A percentile compares a stretch with the other conserved stretches of the same genome.
phyloP scores from a whole-genome alignment of 2,329 filamentous ascomycete genomes.

The Emmonsiellopsis sp. region DNA sequence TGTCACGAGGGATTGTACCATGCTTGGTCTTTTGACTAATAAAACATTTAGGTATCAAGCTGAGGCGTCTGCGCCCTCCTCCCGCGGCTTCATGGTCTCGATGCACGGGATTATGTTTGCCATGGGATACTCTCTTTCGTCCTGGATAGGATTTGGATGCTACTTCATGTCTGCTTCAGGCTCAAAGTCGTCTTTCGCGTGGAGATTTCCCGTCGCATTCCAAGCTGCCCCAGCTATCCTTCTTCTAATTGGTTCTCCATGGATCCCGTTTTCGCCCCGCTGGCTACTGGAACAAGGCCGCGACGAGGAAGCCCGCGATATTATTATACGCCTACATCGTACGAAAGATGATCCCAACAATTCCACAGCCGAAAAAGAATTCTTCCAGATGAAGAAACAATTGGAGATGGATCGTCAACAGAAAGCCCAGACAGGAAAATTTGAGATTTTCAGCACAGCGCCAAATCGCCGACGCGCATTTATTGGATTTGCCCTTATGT shows the following conservation, averaged over 20 bases:
- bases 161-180: conserved; percentile 27
- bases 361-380: conserved; percentile 29
- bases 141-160: conserved; percentile 35
- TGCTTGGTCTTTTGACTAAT: background rate
- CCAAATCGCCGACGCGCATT: conserved; percentile 33
- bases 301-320: conserved; percentile 30
- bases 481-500: conserved; percentile 34
- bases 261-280: conserved; percentile 35
- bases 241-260: conserved; percentile 29
- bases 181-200: conserved; percentile 29
- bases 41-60: conserved; percentile 21
- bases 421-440: conserved; percentile 21
- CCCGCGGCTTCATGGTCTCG: conserved; percentile 32
- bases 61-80: conserved; percentile 31
- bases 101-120: conserved; percentile 36
- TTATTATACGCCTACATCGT: conserved; percentile 37
- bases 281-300: conserved; percentile 37
- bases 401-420: conserved; percentile 31
- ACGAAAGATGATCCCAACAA: conserved; percentile 32
- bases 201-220: conserved; percentile 40
- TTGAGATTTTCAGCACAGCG: conserved; percentile 35
- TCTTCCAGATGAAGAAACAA: conserved; percentile 38
- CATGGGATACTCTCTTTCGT: conserved; percentile 31
- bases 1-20: background rate
- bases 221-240: conserved; percentile 33